Conservation (phyloP, 106 monocot genomes). For the Dendrobium chrysotoxum region DNA sequence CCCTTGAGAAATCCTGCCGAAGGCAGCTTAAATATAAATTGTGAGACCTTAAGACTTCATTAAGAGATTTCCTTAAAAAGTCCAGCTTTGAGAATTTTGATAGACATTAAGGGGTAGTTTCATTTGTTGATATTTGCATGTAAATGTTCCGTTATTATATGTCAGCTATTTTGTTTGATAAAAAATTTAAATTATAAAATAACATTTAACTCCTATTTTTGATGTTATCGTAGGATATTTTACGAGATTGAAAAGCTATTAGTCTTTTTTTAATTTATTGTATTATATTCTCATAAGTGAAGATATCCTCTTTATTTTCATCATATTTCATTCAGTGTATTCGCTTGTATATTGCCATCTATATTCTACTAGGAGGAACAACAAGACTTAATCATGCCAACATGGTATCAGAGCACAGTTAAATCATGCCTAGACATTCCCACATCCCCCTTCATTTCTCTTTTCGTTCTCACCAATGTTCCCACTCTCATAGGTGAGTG, state of each 20-base stretch:
- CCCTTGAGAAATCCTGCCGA: not conserved
- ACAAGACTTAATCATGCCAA: not conserved
- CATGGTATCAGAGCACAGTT: not conserved
- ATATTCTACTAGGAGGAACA: not conserved
- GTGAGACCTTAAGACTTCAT: not conserved
- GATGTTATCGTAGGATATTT: not conserved
- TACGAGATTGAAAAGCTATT: not conserved
- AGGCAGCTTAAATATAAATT: not conserved
- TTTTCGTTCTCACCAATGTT: too few relatives aligned
- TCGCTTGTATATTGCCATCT: not conserved
- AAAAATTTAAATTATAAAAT: not conserved
- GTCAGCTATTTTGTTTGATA: not conserved
- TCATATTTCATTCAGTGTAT: not conserved
- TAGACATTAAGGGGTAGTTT: not conserved
- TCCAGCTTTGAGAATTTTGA: not conserved
- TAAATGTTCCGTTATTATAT: not conserved
- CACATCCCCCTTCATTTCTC: not conserved
- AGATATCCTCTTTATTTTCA: not conserved
- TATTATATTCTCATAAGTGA: not conserved
- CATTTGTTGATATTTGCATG: not conserved
- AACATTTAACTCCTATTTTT: not conserved
- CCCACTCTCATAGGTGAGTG: too few relatives aligned
- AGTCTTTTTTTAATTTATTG: not conserved
- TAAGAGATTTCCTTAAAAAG: not conserved
- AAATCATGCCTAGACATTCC: not conserved